These are phyloP conservation scores for Citeromyces siamensis DNA, from an alignment of 1,139 yeast species.

Conservation along the genomic window DNA sequence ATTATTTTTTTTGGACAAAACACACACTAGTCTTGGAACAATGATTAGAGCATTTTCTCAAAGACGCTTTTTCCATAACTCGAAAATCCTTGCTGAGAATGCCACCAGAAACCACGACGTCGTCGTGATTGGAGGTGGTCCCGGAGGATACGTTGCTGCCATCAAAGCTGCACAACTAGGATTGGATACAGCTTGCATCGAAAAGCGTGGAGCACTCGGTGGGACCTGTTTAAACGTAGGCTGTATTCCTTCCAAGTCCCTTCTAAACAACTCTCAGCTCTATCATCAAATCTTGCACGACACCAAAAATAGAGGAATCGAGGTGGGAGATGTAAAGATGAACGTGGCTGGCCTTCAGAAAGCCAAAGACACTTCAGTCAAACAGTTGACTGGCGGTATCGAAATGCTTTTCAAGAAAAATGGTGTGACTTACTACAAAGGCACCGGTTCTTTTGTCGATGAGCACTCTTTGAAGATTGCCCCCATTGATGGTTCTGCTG, in stretches of 20 bases:
- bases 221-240: slow-evolving; percentile 99
- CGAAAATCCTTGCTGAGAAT: slow-evolving; percentile 16
- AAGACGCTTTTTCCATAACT: slow-evolving; percentile 17
- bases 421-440: slow-evolving; percentile 91
- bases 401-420: slow-evolving; percentile 93
- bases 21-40: background rate
- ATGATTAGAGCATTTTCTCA: slow-evolving; percentile 17
- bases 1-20: background rate
- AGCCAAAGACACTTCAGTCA: slow-evolving; percentile 87
- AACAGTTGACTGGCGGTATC: slow-evolving; percentile 83
- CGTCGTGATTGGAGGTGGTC: slow-evolving; percentile 97
- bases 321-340: slow-evolving; percentile 57
- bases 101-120: slow-evolving; percentile 46
- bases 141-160: slow-evolving; percentile 99
- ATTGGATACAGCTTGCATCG: slow-evolving; percentile 88
- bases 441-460: slow-evolving; percentile 77
- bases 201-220: slow-evolving; percentile 91
- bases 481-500: slow-evolving; percentile 80
- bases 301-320: slow-evolving; percentile 81
- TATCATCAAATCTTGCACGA: slow-evolving; percentile 86
- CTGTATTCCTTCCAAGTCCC: slow-evolving; percentile 95
- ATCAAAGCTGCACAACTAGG: slow-evolving; percentile 98
- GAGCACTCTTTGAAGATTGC: slow-evolving; percentile 70
- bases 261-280: slow-evolving; percentile 87
- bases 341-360: slow-evolving; percentile 76